Base-by-base conservation (phyloP, 2,329 filamentous ascomycete genomes). In the Hypoxylon sp. region DNA sequence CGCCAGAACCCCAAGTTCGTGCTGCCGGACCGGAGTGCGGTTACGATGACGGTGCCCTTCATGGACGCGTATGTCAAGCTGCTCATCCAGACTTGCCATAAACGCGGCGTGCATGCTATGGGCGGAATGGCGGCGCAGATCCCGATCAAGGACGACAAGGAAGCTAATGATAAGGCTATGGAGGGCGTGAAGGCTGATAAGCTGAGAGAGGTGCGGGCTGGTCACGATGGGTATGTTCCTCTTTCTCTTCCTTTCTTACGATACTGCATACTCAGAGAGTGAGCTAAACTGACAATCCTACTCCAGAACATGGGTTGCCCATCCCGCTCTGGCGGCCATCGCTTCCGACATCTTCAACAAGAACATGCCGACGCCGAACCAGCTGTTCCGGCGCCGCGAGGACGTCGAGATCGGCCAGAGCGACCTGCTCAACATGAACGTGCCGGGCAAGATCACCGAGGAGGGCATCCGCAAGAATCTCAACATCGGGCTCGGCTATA, bases 121-220 rank as follows among this genome's bases (percentile, higher is more conserved):
- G 89, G 95, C 71, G 95, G 95, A 70, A 98, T 99, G 95, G 94
- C 94, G 2, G 95, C 95, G 39, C 95, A 98, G 81, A 99, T 99
- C 75, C 95, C 95, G 66, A 97, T 98, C 85, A 98, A 98, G 85
- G 91, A 95, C 77, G 91, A 98, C 80, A 87, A 89, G 71, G 88
- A 86, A 49, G 94, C 94, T 76, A 97, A 98, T 80, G 93, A 97
- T 74, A 90, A 89, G 77, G 94, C 94, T 70, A 97, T 98, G 94
- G 92, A 93, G 69, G 90, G 88, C 64, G 93, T 99, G 46, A 91
- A 93, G 66, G 91, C 92, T 59, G 95, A 99, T 81, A 99, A 99
- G 87, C 87, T 99, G 64, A 93, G 95, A 61, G 95, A 99, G 80
- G 95, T 93, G 54, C 91, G 91, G 70, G 95, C 95, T 54, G 95